Percentiles rank a stretch among this genome's conserved stretches.
phyloP scores from a whole-genome alignment of 768 basidiomycete genomes.

The Peribolospora baueri region DNA sequence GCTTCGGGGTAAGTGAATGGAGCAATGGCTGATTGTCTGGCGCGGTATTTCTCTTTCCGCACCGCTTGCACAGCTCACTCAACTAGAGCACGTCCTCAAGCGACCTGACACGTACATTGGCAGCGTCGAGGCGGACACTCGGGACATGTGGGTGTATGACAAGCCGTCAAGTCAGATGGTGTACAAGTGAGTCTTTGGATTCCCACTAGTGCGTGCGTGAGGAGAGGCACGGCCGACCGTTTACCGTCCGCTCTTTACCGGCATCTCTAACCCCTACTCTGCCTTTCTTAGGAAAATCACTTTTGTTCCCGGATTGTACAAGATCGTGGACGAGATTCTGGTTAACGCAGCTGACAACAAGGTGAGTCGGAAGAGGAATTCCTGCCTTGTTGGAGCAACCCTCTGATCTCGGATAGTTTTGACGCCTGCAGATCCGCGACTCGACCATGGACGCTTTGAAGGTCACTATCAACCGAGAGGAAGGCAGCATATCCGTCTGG shows the following conservation, averaged over 20 bases:
- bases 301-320: conserved; percentile 94
- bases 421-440: conserved; percentile 60
- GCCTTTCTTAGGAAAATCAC: conserved; percentile 24
- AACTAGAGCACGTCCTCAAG: conserved; percentile 79
- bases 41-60: conserved; percentile 4
- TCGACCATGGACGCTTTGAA: conserved; percentile 72
- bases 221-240: background rate
- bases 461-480: conserved; percentile 59
- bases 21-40: background rate
- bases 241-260: background rate
- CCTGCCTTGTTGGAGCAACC: background rate
- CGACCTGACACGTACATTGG: conserved; percentile 92
- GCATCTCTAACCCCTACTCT: background rate
- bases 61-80: conserved; percentile 41
- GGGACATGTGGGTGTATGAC: conserved; percentile 86
- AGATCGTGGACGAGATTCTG: conserved; percentile 96
- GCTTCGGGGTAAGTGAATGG: background rate
- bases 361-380: conserved; percentile 26
- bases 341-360: conserved; percentile 99
- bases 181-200: conserved; percentile 30
- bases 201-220: background rate
- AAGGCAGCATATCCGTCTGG: conserved; percentile 65
- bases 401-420: background rate
- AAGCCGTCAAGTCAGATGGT: conserved; percentile 60
- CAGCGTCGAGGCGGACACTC: conserved; percentile 66